These are phyloP conservation scores for Pseudogymnoascus sp. DNA, from an alignment of 2,329 filamentous ascomycete genomes.

Conservation along the genomic window DNA sequence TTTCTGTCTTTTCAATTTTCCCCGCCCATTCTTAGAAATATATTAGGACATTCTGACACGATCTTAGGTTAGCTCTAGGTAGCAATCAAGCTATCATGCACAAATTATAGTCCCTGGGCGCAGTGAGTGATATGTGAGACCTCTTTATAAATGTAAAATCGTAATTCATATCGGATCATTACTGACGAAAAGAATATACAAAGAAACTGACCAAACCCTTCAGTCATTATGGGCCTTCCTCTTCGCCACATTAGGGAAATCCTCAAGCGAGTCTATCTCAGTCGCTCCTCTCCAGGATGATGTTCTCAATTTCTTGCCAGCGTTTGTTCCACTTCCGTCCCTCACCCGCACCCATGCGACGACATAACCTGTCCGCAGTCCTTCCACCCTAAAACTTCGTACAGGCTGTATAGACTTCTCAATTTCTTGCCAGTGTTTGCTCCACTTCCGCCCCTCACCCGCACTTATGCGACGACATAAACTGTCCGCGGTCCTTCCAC, in stretches of 20 bases:
- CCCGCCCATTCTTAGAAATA: not conserved
- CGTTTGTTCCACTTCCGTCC: not conserved
- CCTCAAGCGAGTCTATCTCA: not conserved
- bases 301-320: not conserved
- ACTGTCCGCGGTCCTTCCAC: not conserved
- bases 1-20: not conserved
- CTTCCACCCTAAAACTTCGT: not conserved
- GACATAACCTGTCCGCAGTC: not conserved
- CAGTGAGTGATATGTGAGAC: not conserved
- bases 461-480: not conserved
- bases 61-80: not conserved
- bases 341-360: not conserved
- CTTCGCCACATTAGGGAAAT: not conserved
- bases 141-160: not conserved
- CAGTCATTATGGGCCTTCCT: not conserved
- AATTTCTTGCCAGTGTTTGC: not conserved
- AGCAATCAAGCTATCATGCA: not conserved
- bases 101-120: not conserved
- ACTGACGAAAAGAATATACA: constrained; percentile 5
- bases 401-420: not conserved
- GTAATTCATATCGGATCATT: constrained; percentile 5
- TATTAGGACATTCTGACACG: not conserved
- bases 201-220: not conserved
- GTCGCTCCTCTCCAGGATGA: not conserved
- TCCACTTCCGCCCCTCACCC: not conserved